Percentiles rank a stretch among this genome's conserved stretches.
Evolutionary conservation across 1,284 basidiomycete genomes (phyloP).

Genomic region (Microbotryomycetes sp.): DNA sequence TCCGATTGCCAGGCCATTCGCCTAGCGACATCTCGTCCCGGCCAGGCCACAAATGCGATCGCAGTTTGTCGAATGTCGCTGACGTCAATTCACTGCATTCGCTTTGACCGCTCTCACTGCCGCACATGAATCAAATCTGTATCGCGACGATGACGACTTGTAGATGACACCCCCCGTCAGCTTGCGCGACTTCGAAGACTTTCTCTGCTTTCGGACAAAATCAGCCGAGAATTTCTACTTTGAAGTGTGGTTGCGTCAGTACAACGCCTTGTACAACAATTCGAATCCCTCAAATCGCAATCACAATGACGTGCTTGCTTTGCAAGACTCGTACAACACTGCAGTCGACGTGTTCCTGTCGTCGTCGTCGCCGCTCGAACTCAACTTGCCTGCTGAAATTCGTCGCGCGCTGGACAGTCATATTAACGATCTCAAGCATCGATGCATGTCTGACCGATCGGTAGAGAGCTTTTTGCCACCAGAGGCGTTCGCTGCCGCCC

Average conservation of each 20-base stretch:
- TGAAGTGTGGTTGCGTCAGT: slow-evolving; percentile 16
- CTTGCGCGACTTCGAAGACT: slow-evolving; percentile 26
- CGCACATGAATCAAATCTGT: neutral
- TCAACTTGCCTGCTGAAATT: slow-evolving; percentile 26
- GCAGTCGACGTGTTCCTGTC: slow-evolving; percentile 25
- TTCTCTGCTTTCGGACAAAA: slow-evolving; percentile 20
- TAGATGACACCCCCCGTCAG: slow-evolving; percentile 21
- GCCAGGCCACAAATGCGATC: no score
- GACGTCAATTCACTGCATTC: no score
- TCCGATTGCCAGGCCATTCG: neutral
- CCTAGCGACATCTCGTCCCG: neutral
- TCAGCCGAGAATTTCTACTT: neutral
- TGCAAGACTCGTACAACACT: slow-evolving; percentile 15
- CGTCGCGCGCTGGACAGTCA: slow-evolving; percentile 16
- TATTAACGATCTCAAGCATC: slow-evolving; percentile 1
- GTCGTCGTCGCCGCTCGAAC: slow-evolving; percentile 17
- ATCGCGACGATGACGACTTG: neutral
- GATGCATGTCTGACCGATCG: neutral
- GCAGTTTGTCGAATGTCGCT: no score
- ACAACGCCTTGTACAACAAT: slow-evolving; percentile 14
- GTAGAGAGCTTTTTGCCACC: slow-evolving; percentile 21
- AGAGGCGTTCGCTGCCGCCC: slow-evolving; percentile 12
- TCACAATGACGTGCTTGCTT: slow-evolving; percentile 5
- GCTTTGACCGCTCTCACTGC: no score
- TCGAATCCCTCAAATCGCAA: neutral